Conservation (phyloP, 1,284 basidiomycete genomes). For the Cutaneotrichosporon mucoides region DNA sequence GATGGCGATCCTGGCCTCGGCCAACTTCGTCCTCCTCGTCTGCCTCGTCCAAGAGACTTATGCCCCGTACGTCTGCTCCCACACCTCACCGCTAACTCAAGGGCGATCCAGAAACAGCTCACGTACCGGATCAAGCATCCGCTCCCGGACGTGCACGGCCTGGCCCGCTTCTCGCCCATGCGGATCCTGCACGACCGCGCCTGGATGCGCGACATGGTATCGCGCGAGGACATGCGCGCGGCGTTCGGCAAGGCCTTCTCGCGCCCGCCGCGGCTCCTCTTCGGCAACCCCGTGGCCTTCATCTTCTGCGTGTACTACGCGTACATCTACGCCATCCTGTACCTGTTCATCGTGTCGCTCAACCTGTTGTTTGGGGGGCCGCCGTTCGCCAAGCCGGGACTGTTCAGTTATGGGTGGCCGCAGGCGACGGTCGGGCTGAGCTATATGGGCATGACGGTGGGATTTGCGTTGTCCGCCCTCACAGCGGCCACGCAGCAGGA, state of each 20-base stretch:
- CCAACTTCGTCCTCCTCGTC: conserved; percentile 36
- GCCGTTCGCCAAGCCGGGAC: conserved; percentile 32
- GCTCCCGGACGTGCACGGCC: conserved; percentile 7
- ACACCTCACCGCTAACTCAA: conserved; percentile 1
- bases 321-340: conserved; percentile 51
- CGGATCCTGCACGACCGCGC: conserved; percentile 26
- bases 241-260: conserved; percentile 40
- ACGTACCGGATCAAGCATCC: conserved; percentile 28
- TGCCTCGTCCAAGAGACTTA: conserved; percentile 43
- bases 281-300: conserved; percentile 48
- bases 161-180: conserved; percentile 18
- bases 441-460: conserved; percentile 50
- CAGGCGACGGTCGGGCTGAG: conserved; percentile 44
- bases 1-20: conserved; percentile 37
- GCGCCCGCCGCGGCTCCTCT: conserved; percentile 49
- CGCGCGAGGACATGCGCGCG: conserved; percentile 23
- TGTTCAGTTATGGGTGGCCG: conserved; percentile 51
- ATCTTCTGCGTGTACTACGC: conserved; percentile 51
- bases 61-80: conserved; percentile 34
- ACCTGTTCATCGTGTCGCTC: conserved; percentile 50
- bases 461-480: conserved; percentile 45
- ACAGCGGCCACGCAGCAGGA: conserved; percentile 49
- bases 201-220: conserved; percentile 43
- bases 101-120: conserved; percentile 38
- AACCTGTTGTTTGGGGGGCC: conserved; percentile 49